Percentiles rank a stretch among this genome's conserved stretches.
These are phyloP conservation scores for Acidiella bohemica DNA, from an alignment of 495 filamentous ascomycete genomes.

Conservation along the genomic window DNA sequence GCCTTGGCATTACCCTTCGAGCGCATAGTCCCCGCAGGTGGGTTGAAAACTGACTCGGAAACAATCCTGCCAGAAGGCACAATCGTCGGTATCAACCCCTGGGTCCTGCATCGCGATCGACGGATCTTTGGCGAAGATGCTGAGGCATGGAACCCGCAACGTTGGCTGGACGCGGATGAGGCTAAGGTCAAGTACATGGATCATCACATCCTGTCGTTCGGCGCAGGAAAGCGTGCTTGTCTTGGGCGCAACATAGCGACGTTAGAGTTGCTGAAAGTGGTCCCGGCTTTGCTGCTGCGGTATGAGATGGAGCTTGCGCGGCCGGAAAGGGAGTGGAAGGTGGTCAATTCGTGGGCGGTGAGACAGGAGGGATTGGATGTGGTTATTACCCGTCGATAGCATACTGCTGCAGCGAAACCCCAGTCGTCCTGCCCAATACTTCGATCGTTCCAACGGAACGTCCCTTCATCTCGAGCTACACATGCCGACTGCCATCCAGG, in stretches of 20 bases:
- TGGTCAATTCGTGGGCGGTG: conserved; percentile 16
- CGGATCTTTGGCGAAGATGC: conserved; percentile 20
- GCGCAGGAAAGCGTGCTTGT: conserved; percentile 21
- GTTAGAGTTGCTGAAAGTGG: conserved; percentile 24
- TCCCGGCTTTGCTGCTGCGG: conserved; percentile 19
- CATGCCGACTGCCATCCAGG: conserved; percentile 1
- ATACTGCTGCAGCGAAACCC: too few relatives aligned
- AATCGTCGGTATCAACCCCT: conserved; percentile 17
- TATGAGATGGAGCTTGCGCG: conserved; percentile 17
- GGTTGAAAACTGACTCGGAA: conserved; percentile 16
- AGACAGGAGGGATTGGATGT: conserved; percentile 18
- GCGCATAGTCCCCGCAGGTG: conserved; percentile 28
- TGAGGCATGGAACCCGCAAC: conserved; percentile 14
- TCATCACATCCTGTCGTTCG: conserved; percentile 19
- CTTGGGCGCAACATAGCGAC: conserved; percentile 23
- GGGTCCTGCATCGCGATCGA: conserved; percentile 16
- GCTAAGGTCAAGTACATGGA: conserved; percentile 17
- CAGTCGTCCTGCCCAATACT: too few relatives aligned
- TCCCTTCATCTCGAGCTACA: too few relatives aligned
- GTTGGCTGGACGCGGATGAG: conserved; percentile 17
- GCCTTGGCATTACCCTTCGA: conserved; percentile 31
- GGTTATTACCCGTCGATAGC: not conserved
- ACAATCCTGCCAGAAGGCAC: conserved; percentile 12
- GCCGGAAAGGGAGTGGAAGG: conserved; percentile 16
- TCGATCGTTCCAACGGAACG: too few relatives aligned